Percentiles rank a stretch among this genome's conserved stretches.
Conservation (phyloP, 306 rosid species). For the Inga leiocalycina region DNA sequence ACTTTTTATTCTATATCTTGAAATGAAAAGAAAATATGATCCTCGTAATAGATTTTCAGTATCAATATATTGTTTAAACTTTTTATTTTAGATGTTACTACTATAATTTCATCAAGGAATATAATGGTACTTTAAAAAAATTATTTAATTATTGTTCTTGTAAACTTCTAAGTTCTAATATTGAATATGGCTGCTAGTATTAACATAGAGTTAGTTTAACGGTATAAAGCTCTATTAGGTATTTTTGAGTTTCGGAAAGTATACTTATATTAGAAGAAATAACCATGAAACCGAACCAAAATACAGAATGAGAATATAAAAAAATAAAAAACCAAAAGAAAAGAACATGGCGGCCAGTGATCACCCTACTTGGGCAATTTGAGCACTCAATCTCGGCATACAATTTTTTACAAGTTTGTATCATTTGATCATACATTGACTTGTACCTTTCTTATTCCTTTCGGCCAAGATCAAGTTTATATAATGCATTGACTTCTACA, state of each 20-base stretch:
- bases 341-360: not conserved
- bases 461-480: not conserved
- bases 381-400: not conserved
- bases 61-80: not conserved
- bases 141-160: not conserved
- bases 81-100: not conserved
- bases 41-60: not conserved
- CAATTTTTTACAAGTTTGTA: not conserved
- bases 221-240: no score
- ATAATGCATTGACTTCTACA: not conserved
- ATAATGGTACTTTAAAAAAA: not conserved
- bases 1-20: no score
- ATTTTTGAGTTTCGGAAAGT: rapidly evolving
- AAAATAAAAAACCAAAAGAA: no score
- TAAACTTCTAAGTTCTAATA: not conserved
- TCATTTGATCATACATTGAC: not conserved
- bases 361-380: not conserved
- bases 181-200: not conserved
- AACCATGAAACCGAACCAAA: rapidly evolving
- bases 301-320: no score
- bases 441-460: not conserved
- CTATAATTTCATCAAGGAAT: not conserved
- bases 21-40: not conserved
- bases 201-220: no score
- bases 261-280: rapidly evolving